phyloP scores from a whole-genome alignment of 306 rosid species.

The Betula pendula region DNA sequence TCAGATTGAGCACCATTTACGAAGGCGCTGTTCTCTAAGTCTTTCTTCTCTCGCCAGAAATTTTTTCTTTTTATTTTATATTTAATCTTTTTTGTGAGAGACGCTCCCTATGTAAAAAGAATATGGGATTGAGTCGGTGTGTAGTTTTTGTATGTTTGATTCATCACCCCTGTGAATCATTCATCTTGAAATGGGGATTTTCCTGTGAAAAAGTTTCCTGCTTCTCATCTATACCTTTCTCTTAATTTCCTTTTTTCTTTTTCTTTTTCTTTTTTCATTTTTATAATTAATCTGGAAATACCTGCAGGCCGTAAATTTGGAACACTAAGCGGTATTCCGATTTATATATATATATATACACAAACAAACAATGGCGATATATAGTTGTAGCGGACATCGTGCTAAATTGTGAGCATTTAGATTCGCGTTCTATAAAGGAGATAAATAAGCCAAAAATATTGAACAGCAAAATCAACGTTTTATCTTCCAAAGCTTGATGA shows the following conservation, averaged over 20 bases:
- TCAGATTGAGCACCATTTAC: constrained; percentile 41
- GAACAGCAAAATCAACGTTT: too few relatives aligned
- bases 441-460: too few relatives aligned
- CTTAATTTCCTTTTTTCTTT: neutral
- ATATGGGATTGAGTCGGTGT: neutral
- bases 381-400: too few relatives aligned
- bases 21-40: constrained; percentile 38
- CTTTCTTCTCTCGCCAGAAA: neutral
- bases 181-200: neutral
- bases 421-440: too few relatives aligned
- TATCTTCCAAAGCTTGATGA: too few relatives aligned
- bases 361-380: too few relatives aligned
- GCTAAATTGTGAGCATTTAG: too few relatives aligned
- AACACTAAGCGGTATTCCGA: too few relatives aligned
- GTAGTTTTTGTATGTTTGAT: neutral
- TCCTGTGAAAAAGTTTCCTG: neutral
- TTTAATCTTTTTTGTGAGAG: neutral
- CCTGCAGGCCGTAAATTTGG: too few relatives aligned
- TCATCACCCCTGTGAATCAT: neutral
- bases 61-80: neutral
- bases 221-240: neutral
- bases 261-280: too few relatives aligned
- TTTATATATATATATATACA: too few relatives aligned
- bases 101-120: neutral
- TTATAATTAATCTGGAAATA: too few relatives aligned